phyloP scores from a whole-genome alignment of 768 basidiomycete species.

The Pseudohyphozyma bogoriensis region DNA sequence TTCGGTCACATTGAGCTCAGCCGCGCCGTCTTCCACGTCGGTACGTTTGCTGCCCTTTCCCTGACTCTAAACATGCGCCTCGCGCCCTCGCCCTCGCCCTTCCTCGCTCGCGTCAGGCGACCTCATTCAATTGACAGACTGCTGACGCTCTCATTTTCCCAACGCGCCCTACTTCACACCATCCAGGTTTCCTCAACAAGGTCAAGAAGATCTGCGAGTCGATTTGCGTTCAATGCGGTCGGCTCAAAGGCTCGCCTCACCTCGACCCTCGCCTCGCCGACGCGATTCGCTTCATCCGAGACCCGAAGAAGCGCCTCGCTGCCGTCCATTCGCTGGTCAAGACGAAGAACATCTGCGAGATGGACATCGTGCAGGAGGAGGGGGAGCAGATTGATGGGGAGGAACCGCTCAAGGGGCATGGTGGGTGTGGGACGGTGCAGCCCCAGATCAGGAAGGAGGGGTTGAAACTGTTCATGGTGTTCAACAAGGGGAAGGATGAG shows the following conservation, averaged over 20 bases:
- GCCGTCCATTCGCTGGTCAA: conserved; percentile 32
- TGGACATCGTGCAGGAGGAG: conserved; percentile 76
- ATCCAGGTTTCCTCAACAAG: conserved; percentile 84
- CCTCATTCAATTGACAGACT: neutral
- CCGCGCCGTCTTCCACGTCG: conserved; percentile 92
- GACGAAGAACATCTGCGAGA: conserved; percentile 74
- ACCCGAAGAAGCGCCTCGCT: conserved; percentile 33
- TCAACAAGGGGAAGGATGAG: conserved; percentile 82
- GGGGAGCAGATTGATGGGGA: conserved; percentile 47
- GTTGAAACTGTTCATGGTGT: conserved; percentile 83
- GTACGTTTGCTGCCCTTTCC: conserved; percentile 48
- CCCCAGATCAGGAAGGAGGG: conserved; percentile 88
- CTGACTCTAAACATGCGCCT: conserved; percentile 1
- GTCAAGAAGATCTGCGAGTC: conserved; percentile 99
- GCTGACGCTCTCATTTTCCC: neutral
- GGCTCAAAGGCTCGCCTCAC: conserved; percentile 70
- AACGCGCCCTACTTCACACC: neutral
- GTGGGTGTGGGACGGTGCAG: conserved; percentile 91
- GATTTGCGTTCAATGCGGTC: conserved; percentile 97
- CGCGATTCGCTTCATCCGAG: conserved; percentile 28
- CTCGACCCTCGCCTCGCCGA: conserved; percentile 28
- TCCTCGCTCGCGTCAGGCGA: neutral
- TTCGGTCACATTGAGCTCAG: conserved; percentile 98
- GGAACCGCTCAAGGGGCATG: conserved; percentile 70
- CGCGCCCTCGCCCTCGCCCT: neutral